Evolutionary conservation across 2,329 filamentous ascomycete genomes (phyloP), one percentile per base, ranked within the genome.

Genomic region (Epichloe gansuensis): DNA sequence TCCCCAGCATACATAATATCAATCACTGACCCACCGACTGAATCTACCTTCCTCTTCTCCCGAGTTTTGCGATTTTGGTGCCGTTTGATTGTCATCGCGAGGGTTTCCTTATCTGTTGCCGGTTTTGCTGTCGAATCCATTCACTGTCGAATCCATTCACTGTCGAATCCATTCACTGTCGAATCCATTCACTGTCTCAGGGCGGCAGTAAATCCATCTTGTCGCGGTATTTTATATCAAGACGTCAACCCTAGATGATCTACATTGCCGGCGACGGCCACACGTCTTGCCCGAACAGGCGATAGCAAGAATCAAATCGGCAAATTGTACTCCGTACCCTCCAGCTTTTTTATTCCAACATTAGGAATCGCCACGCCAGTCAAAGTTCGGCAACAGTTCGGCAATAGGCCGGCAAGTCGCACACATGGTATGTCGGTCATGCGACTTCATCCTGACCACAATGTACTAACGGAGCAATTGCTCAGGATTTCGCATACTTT

Each of bases 1-100:
- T 11, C 48, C 44, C 52, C 44, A 46, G 37, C 51, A 67, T 75
- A 76, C 73, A 75, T 76, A 76, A 75, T 69, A 64, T 62, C 60
- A 39, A 46, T 23, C 65, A 63, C 64, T 70, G 73, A 66, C 67
- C 67, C 72, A 71, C 73, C 73, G 61, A 61, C 55, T 57, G 59
- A 63, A 63, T 62, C 61, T 58, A 62, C 60, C 58, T 60, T 58
- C 61, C 9, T n/a, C 5, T 64, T 61, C 60, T 67, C 62, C 65
- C 63, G 65, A 65, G 61, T 71, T 72, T 72, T 71, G 70, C 65
- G 65, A 67, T 64, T 60, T 63, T 58, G 64, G 58, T 62, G 62
- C 61, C 63, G 59, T 64, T 59, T 61, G 62, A 57, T 60, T 61
- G 62, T 60, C 59, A 63, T 62, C 56, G 62, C 60, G 63, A 66